Evolutionary conservation across 208 protist species (phyloP).

Genomic region (Crithidia acanthocephali): DNA sequence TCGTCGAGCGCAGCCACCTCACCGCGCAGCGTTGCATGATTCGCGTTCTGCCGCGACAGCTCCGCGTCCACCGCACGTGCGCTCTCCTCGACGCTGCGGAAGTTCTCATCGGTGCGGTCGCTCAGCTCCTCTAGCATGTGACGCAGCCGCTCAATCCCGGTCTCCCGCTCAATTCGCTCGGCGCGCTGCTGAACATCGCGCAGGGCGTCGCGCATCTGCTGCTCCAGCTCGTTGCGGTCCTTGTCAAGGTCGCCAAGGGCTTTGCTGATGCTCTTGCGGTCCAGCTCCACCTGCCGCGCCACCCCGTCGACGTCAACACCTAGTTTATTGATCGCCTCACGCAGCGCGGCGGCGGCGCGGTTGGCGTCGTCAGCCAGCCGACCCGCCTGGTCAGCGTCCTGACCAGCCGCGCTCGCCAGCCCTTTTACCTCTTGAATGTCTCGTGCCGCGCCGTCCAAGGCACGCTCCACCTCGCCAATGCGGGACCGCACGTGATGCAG

Average conservation of each 20-base stretch:
- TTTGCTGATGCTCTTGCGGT: slow-evolving; percentile 41
- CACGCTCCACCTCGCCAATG: slow-evolving; percentile 56
- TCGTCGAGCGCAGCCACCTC: slow-evolving; percentile 57
- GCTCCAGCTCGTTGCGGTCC: slow-evolving; percentile 42
- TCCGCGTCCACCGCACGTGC: slow-evolving; percentile 76
- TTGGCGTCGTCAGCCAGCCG: slow-evolving; percentile 55
- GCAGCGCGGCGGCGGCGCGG: slow-evolving; percentile 32
- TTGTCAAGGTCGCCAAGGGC: slow-evolving; percentile 55
- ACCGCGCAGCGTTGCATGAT: slow-evolving; percentile 38
- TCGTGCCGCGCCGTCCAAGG: slow-evolving; percentile 37
- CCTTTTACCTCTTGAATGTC: slow-evolving; percentile 50
- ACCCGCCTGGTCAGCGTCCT: slow-evolving; percentile 55
- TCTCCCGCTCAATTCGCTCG: slow-evolving; percentile 47
- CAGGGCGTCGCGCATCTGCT: slow-evolving; percentile 49
- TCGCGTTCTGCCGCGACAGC: slow-evolving; percentile 51
- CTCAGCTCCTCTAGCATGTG: slow-evolving; percentile 78
- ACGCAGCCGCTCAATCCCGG: slow-evolving; percentile 50
- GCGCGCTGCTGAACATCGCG: slow-evolving; percentile 48
- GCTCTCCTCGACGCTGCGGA: slow-evolving; percentile 79
- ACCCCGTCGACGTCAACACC: slow-evolving; percentile 41
- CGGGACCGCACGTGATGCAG: slow-evolving; percentile 44
- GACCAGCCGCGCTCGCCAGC: slow-evolving; percentile 35
- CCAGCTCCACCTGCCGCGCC: slow-evolving; percentile 39
- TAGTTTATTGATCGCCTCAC: slow-evolving; percentile 40
- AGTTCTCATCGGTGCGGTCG: slow-evolving; percentile 88